Base-by-base conservation (phyloP, 1,284 basidiomycete genomes). In the Phaffia rhodozyma region DNA sequence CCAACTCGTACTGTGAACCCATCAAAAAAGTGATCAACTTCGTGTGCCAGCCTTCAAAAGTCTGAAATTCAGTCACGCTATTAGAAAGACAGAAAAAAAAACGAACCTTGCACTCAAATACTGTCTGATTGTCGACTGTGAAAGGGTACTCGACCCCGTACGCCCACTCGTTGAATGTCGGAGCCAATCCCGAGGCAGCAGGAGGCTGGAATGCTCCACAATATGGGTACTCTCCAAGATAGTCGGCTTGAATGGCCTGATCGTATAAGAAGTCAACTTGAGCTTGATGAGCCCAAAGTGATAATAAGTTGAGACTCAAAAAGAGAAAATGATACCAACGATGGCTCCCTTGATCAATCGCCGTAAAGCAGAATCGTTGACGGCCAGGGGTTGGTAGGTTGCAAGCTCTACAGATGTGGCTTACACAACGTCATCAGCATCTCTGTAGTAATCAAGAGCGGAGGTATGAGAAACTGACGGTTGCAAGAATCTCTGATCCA, bases 141-240 rank as follows among this genome's bases (percentile, higher is more conserved):
- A 60, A 34, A 16, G 3, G 55, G 20, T 21, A 16, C 13, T 73
- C 83, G 20, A 87, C 85, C 29, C 78, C 80, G 62, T 81, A 79
- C 0, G 85, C 86, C 78, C 80, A 87, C 66, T 78, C 76, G 66
- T 87, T 87, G 67, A 83, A 77, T 5, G 82, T 79, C 0, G 83
- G 82, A 0, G 77, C 70, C 47, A 87, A 74, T 6, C 83, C 82
- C 66, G 84, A 86, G 69, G 87, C 85, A 0, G 82, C 81, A 20
- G 86, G 86, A 59, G 86, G 85, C 68, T 87, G 86, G 74, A 87
- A 87, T 23, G 86, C 80, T 49, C 86, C 77, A 76, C 86, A 87
- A 71, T 87, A 87, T 1, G 86, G 86, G 70, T 84, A 83, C 68
- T 84, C 74, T 4, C 83, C 77, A 25, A 87, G 82, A 72, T 87